Base-by-base conservation (phyloP, 1,284 basidiomycete species). In the Serendipita sp. region DNA sequence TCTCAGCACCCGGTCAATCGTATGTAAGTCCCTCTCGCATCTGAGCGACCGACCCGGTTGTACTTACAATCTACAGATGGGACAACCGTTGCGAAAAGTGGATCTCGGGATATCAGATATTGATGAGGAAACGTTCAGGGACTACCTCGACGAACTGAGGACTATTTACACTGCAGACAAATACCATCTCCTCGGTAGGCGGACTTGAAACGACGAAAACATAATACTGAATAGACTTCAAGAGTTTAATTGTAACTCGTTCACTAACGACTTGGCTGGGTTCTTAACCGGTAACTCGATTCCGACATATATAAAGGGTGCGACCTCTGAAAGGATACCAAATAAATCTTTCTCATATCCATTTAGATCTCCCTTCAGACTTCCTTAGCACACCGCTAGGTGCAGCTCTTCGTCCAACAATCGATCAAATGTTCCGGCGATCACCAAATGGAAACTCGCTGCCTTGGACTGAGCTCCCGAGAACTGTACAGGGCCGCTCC, bases 301-400 rank as follows among this genome's bases (percentile, higher is more conserved):
- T 65, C 91, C 92, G 2, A 68, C 78, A 0, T 91, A 84, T 75
- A 90, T 94, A 66, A 87, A 80, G 75, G 84, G 87, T 82, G 63
- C 55, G 68, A 47, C 63, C 65, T 12, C 2, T 10, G 26, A 32
- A n/a, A 32, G 5, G 30, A 30, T 10, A 17, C 55, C 49, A 12
- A 15, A 26, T 4, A 26, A 30, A 30, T 53, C 55, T 62, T 17
- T 62, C 61, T 35, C 44, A 35, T 62, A 47, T 35, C 38, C 29
- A n/a, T 26, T 1, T 67, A 93, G 91, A 92, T 64, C 78, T 94
- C 0, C 91, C 93, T 0, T 80, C 83, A 8, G 91, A 95, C 68
- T 94, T 96, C 72, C 80, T 96, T 26, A 85, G 89, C 0, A 95
- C 93, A 0, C 90, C 93, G 0, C 91, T 96, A 66, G 93, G 93